Evolutionary conservation across 2,329 filamentous ascomycete species (phyloP).

Genomic region (Lomentospora prolificans): DNA sequence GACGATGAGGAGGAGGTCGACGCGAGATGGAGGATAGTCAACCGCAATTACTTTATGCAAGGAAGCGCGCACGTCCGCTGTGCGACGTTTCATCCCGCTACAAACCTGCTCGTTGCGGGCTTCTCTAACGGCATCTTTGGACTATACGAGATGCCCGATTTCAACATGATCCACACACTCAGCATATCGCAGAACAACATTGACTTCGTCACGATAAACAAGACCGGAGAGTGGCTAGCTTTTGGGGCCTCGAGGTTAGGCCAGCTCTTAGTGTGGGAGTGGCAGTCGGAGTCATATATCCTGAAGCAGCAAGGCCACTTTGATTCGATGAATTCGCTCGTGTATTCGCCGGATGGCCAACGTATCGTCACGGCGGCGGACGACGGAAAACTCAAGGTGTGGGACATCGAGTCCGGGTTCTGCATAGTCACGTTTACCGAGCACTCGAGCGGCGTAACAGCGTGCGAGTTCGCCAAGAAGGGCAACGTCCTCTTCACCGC

Average conservation of each 20-base stretch:
- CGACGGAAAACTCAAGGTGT: constrained; percentile 97
- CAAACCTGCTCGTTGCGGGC: constrained; percentile 88
- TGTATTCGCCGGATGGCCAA: constrained; percentile 89
- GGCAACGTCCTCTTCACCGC: constrained; percentile 94
- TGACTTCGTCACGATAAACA: constrained; percentile 88
- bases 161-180: constrained; percentile 84
- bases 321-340: constrained; percentile 86
- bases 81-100: constrained; percentile 76
- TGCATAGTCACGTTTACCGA: constrained; percentile 98
- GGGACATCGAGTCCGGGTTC: constrained; percentile 94
- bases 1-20: constrained; percentile 47
- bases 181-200: constrained; percentile 97
- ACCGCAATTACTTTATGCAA: constrained; percentile 90
- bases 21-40: constrained; percentile 74
- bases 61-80: constrained; percentile 79
- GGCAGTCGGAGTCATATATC: constrained; percentile 98
- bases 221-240: constrained; percentile 90
- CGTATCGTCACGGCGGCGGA: constrained; percentile 89
- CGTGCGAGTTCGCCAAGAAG: constrained; percentile 88
- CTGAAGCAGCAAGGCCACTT: constrained; percentile 97
- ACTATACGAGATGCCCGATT: constrained; percentile 90
- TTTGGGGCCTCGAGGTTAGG: constrained; percentile 93
- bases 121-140: constrained; percentile 94
- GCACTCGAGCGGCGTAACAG: constrained; percentile 87
- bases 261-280: constrained; percentile 97